A percentile compares a stretch with the other conserved stretches of the same genome.
Evolutionary conservation across 192 early-diverging fungal genomes (phyloP).

Genomic region (Podila clonocystis): DNA sequence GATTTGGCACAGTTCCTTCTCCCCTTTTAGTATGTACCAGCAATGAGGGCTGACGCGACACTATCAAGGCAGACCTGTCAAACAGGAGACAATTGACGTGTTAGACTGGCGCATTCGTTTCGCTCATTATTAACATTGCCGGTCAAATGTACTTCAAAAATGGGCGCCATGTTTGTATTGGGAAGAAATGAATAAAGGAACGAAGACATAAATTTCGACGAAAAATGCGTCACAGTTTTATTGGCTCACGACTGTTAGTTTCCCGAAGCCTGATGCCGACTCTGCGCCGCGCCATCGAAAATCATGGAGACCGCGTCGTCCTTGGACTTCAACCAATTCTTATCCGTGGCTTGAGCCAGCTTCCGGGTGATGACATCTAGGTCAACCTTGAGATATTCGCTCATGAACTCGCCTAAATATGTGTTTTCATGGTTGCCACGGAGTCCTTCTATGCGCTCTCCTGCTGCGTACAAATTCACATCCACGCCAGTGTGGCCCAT

Average conservation of each 20-base stretch:
- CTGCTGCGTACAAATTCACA: constrained; percentile 84
- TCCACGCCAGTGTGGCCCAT: constrained; percentile 96
- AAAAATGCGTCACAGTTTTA: neutral
- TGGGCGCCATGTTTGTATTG: constrained; percentile 8
- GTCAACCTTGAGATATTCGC: constrained; percentile 62
- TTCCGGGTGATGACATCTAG: constrained; percentile 55
- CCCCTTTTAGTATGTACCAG: constrained; percentile 12
- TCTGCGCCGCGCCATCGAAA: neutral
- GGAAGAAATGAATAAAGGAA: neutral
- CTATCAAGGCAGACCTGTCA: constrained; percentile 36
- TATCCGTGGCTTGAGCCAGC: constrained; percentile 30
- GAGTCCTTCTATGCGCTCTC: constrained; percentile 46
- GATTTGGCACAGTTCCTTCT: neutral
- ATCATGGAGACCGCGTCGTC: neutral
- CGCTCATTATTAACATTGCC: neutral
- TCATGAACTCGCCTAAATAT: constrained; percentile 68
- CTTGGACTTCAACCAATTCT: constrained; percentile 42
- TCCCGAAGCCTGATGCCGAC: neutral
- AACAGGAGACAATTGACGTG: neutral
- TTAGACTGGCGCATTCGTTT: neutral
- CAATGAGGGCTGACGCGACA: constrained; percentile 36
- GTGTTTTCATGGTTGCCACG: constrained; percentile 76
- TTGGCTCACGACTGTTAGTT: no score
- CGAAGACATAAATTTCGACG: neutral
- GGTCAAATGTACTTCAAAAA: constrained; percentile 17